These are phyloP conservation scores for Pholiota microspora DNA, from an alignment of 768 basidiomycete species.

Conservation along the genomic window DNA sequence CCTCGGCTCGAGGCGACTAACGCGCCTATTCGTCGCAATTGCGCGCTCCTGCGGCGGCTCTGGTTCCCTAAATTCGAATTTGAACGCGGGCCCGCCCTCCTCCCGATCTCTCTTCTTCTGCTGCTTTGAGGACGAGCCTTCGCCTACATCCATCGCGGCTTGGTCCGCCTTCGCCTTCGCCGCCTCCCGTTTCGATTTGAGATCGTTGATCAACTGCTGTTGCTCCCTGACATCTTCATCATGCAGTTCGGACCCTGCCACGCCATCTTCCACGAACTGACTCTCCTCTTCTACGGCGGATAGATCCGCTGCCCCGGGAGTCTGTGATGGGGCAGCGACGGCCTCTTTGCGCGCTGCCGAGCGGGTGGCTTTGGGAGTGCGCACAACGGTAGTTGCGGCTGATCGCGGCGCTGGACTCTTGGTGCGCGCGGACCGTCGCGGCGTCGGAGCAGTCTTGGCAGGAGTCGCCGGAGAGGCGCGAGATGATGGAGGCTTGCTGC, in stretches of 20 bases:
- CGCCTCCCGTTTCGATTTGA: conserved; percentile 63
- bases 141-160: conserved; percentile 31
- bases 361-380: conserved; percentile 33
- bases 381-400: conserved; percentile 28
- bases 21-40: conserved; percentile 62
- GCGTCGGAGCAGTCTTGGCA: conserved; percentile 15
- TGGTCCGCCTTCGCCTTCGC: conserved; percentile 20
- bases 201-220: conserved; percentile 66
- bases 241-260: conserved; percentile 60
- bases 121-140: conserved; percentile 31
- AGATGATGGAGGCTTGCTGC: conserved; percentile 23
- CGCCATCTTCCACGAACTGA: conserved; percentile 47
- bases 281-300: conserved; percentile 66
- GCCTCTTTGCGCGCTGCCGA: conserved; percentile 28
- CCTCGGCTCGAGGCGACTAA: conserved; percentile 59
- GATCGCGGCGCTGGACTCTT: conserved; percentile 40
- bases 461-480: conserved; percentile 26
- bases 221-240: conserved; percentile 76
- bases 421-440: conserved; percentile 36
- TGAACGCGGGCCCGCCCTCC: conserved; percentile 46
- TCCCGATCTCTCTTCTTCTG: conserved; percentile 54
- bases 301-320: conserved; percentile 56
- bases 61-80: conserved; percentile 70
- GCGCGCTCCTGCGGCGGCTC: conserved; percentile 49
- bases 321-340: conserved; percentile 29